Evolutionary conservation across 2,329 filamentous ascomycete species (phyloP).

Genomic region (Bisporella sp.): DNA sequence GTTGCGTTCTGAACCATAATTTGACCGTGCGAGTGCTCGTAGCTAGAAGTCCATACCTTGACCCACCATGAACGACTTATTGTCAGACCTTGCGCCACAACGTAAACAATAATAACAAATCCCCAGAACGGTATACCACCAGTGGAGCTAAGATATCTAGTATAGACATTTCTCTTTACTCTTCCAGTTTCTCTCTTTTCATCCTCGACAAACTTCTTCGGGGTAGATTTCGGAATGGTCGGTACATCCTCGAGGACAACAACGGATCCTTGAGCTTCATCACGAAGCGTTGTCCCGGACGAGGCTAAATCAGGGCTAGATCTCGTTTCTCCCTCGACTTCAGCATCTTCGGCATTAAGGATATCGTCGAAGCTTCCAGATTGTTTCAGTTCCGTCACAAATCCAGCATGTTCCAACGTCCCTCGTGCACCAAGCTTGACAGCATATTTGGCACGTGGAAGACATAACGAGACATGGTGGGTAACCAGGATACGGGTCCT

Average conservation of each 20-base stretch:
- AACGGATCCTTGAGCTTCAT: constrained; percentile 15
- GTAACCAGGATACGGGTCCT: constrained; percentile 73
- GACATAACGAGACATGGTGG: constrained; percentile 65
- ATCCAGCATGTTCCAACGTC: constrained; percentile 51
- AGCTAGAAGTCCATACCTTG: constrained; percentile 48
- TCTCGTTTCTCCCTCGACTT: constrained; percentile 36
- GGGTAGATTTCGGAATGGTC: constrained; percentile 17
- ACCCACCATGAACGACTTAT: constrained; percentile 54
- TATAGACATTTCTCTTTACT: constrained; percentile 60
- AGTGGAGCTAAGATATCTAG: constrained; percentile 56
- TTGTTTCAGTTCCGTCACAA: constrained; percentile 51
- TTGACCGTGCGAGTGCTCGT: constrained; percentile 16
- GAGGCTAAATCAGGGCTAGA: constrained; percentile 38
- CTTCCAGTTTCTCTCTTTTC: constrained; percentile 63
- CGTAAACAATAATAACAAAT: constrained; percentile 44
- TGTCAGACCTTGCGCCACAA: constrained; percentile 22
- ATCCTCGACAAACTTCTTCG: constrained; percentile 66
- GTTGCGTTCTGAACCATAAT: too few species aligned
- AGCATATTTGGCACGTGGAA: constrained; percentile 63
- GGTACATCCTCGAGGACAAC: background rate
- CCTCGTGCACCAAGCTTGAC: constrained; percentile 64
- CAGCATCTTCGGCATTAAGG: constrained; percentile 43
- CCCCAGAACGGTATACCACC: constrained; percentile 58
- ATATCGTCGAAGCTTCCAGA: constrained; percentile 50
- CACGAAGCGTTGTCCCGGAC: constrained; percentile 35